Evolutionary conservation across 192 early-diverging fungal species (phyloP), one percentile per base, ranked within the genome.

Genomic region (Coemansia sp.): DNA sequence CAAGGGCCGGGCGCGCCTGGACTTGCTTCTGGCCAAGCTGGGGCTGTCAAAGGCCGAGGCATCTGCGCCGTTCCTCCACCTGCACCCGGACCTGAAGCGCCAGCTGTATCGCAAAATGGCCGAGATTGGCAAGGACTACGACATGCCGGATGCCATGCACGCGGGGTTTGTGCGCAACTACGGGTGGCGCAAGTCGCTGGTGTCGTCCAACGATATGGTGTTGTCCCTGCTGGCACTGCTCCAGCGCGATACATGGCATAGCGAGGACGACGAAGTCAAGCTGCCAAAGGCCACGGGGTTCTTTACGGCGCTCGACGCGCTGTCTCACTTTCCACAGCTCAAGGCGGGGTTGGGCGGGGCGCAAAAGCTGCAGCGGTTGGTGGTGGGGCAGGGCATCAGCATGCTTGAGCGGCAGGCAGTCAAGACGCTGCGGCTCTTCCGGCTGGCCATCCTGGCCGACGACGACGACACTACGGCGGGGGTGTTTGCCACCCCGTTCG

Each of bases 301-400:
- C 62, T 97, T 83, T 67, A 78, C 84, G 0, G 91, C 92, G 12
- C 95, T 87, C 51, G 94, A 97, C 54, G 83, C 94, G 5, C 62
- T 97, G 13, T 27, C 54, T 1, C 56, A 75, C 34, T 52, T 54
- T 8, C 23, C 14, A 0, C 38, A 54, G 17, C 53, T 87, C 12
- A 46, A 56, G 11, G 56, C 56, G 13, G 94, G 94, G 9, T 77
- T 95, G 28, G 68, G 74, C 8, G 48, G 85, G 5, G 82, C 88
- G 7, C 87, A 87, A 80, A 69, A 81, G 41, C 78, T 86, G 35
- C 94, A 95, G 57, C 63, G 68, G 25, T 75, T 77, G 1, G 76
- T 94, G 19, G 84, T 95, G 1, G 76, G 80, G n/a, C 86, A 87
- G 36, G 90, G 82, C 25, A 67, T 86, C 0, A 55, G 80, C 7